Conservation (phyloP, 1,284 basidiomycete genomes). For the Taiwanofungus camphoratus region DNA sequence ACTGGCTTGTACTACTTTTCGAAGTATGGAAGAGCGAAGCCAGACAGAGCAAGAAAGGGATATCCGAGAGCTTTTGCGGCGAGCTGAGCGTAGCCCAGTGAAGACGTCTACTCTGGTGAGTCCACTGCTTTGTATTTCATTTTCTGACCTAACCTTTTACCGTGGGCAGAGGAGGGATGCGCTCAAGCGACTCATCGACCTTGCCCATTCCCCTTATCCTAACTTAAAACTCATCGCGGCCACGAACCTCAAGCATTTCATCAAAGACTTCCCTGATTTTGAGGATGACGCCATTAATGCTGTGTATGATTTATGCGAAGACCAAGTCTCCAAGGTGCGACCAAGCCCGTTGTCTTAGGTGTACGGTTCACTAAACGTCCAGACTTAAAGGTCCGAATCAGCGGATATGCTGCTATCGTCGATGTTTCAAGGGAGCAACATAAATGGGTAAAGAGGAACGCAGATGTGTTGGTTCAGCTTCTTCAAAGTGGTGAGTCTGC, state of each 20-base stretch:
- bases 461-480: slow-evolving; percentile 67
- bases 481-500: slow-evolving; percentile 59
- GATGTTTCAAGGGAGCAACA: slow-evolving; percentile 52
- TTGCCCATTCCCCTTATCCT: slow-evolving; percentile 31
- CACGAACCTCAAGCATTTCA: slow-evolving; percentile 48
- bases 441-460: slow-evolving; percentile 63
- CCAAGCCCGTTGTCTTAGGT: too few species aligned
- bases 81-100: slow-evolving; percentile 26
- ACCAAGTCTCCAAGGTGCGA: slow-evolving; percentile 49
- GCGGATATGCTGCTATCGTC: slow-evolving; percentile 59
- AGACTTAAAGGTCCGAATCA: slow-evolving; percentile 51
- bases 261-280: slow-evolving; percentile 60
- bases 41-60: slow-evolving; percentile 27
- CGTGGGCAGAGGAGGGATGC: slow-evolving; percentile 29
- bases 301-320: slow-evolving; percentile 71
- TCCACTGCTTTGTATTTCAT: neutral
- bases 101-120: slow-evolving; percentile 23
- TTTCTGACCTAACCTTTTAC: neutral
- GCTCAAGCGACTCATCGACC: slow-evolving; percentile 32
- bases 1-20: too few species aligned
- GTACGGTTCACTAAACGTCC: neutral
- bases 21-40: slow-evolving; percentile 21
- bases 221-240: slow-evolving; percentile 53
- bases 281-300: slow-evolving; percentile 71
- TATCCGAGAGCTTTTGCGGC: slow-evolving; percentile 25